Percentiles rank a stretch among this genome's conserved stretches.
Evolutionary conservation across 768 basidiomycete species (phyloP).

Genomic region (Trametes cubensis): DNA sequence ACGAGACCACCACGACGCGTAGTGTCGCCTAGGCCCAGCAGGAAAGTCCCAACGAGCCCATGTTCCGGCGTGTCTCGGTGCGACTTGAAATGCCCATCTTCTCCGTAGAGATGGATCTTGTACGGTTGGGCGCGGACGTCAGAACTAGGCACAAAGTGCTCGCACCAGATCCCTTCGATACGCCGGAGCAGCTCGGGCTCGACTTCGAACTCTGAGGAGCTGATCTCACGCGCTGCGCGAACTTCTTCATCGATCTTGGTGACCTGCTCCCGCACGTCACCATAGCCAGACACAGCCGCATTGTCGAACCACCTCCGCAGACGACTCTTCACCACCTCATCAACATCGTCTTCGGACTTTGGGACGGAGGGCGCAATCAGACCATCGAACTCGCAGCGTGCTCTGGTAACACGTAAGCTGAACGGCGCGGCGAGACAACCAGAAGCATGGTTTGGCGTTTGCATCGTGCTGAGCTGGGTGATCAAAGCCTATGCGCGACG

Average conservation of each 20-base stretch:
- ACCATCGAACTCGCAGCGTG: background rate
- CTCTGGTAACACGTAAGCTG: background rate
- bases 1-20: background rate
- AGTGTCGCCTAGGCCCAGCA: constrained; percentile 36
- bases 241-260: constrained; percentile 31
- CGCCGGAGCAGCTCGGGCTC: constrained; percentile 17
- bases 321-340: too few species aligned
- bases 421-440: background rate
- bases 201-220: constrained; percentile 28
- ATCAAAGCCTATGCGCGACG: too few species aligned
- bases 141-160: constrained; percentile 27
- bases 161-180: constrained; percentile 25
- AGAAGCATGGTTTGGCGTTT: background rate
- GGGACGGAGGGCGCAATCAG: background rate
- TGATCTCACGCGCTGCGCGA: constrained; percentile 34
- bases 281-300: constrained; percentile 30
- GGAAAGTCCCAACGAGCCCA: constrained; percentile 38
- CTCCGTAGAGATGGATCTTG: constrained; percentile 38
- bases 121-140: constrained; percentile 36
- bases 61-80: constrained; percentile 36
- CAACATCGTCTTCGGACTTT: background rate
- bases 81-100: constrained; percentile 23
- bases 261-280: constrained; percentile 29
- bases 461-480: too few species aligned
- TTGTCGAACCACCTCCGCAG: constrained; percentile 17